Base-by-base conservation (phyloP, 768 basidiomycete species). In the Naganishia randhawae region DNA sequence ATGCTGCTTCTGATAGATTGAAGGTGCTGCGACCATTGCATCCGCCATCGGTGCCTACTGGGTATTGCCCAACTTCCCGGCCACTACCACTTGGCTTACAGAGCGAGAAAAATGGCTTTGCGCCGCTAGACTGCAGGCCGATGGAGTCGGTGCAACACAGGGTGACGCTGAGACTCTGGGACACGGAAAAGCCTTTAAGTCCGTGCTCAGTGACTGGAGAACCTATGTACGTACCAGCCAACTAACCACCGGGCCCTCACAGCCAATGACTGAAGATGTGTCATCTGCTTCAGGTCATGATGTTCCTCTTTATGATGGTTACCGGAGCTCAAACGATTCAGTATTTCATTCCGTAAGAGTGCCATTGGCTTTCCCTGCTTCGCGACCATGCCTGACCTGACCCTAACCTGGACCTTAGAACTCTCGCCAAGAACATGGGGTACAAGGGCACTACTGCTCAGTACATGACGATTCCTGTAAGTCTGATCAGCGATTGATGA, bases 61-160 rank as follows among this genome's bases (percentile, higher is more conserved):
- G 1, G 64, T 73, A 65, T 71, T 80, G 51, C 80, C 80, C 54
- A 74, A 78, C 68, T 81, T 76, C 71, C 81, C 79, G 14, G 74
- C 78, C 14, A 80, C 76, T 14, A 77, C 79, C 54, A 71, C 68
- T 25, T 81, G 78, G 76, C 70, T 82, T n/a, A 75, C 74, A 17
- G 66, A 69, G 13, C 77, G 81, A 19, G 81, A 81, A 69, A 71
- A 75, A 25, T 51, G 78, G 16, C 78, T 82, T 19, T 78, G 78
- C n/a, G 72, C 75, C 54, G 74, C 75, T 51, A 74, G 78, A 63
- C 71, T 79, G 11, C 73, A 73, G 2, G 75, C 72, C 22, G 78
- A 79, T 50, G 76, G 75, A 69, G 69, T 79, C 31, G 78, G 73
- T 33, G 71, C 69, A 48, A 75, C 78, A n/a, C 70, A 66, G 32